phyloP scores from a whole-genome alignment of 2,329 filamentous ascomycete genomes.

The Paracorniculantispora psalliotae region DNA sequence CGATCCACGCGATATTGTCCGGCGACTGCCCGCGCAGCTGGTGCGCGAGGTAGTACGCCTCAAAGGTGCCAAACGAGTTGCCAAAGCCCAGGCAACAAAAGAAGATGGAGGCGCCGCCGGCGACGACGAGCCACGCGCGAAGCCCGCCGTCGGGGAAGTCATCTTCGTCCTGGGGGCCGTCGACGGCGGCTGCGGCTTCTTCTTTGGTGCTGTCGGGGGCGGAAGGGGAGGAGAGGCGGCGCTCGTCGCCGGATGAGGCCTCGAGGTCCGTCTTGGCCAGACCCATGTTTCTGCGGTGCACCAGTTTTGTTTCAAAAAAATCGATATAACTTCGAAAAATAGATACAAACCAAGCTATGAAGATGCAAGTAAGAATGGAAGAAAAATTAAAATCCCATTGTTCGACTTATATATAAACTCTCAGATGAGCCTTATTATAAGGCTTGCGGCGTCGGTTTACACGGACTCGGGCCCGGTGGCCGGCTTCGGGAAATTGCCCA shows the following conservation, averaged over 20 bases:
- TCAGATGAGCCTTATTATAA: background rate
- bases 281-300: background rate
- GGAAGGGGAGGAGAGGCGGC: background rate
- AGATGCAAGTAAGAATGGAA: too few species aligned
- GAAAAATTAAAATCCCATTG: background rate
- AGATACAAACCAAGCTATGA: background rate
- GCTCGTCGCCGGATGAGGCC: background rate
- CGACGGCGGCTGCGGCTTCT: background rate
- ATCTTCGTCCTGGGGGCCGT: background rate
- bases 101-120: slow-evolving; percentile 18
- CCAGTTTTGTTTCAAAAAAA: background rate
- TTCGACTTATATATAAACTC: background rate
- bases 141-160: slow-evolving; percentile 12
- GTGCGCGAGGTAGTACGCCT: slow-evolving; percentile 23
- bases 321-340: background rate
- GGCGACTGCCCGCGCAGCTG: slow-evolving; percentile 20
- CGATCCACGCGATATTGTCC: slow-evolving; percentile 25
- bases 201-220: background rate
- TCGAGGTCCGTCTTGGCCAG: background rate
- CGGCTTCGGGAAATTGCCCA: background rate
- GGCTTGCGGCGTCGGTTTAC: background rate
- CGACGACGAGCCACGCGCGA: slow-evolving; percentile 18
- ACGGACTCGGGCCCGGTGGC: background rate
- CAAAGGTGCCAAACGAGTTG: slow-evolving; percentile 25
- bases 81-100: slow-evolving; percentile 25